Conservation (phyloP, 768 basidiomycete genomes). For the Coprinopsis cinerea region DNA sequence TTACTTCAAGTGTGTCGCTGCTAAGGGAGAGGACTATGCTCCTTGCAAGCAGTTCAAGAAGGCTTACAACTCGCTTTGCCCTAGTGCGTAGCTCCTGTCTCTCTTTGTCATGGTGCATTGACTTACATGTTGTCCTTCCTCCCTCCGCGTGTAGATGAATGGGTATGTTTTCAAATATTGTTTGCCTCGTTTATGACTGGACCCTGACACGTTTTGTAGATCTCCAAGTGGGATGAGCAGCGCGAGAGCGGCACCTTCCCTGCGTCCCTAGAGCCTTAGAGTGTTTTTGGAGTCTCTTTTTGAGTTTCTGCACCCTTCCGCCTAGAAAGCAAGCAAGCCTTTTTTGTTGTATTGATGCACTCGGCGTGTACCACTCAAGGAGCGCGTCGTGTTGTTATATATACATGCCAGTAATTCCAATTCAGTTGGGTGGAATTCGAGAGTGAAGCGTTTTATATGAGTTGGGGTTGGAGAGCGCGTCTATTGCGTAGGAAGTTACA, state of each 20-base stretch:
- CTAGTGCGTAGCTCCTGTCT: constrained; percentile 63
- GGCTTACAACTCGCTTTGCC: constrained; percentile 94
- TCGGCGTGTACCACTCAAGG: no score
- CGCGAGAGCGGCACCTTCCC: constrained; percentile 92
- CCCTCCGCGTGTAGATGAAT: constrained; percentile 60
- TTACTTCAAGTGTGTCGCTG: constrained; percentile 95
- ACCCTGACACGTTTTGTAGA: constrained; percentile 38
- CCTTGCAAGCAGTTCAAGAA: constrained; percentile 99
- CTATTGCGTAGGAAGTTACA: background rate
- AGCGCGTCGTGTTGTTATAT: background rate
- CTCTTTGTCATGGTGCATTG: background rate
- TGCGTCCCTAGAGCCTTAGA: constrained; percentile 69
- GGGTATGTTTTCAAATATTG: constrained; percentile 47
- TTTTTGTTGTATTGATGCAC: no score
- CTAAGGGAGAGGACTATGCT: constrained; percentile 97
- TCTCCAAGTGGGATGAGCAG: constrained; percentile 89
- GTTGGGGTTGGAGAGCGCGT: no score
- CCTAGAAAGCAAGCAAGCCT: no score
- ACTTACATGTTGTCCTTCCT: constrained; percentile 3
- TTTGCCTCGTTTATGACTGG: constrained; percentile 1
- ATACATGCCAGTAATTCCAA: background rate
- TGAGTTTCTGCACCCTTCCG: no score
- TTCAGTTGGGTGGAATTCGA: background rate
- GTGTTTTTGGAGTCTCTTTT: no score
- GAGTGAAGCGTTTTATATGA: background rate